Conservation (phyloP, 768 basidiomycete genomes). For the Naganishia friedmannii region DNA sequence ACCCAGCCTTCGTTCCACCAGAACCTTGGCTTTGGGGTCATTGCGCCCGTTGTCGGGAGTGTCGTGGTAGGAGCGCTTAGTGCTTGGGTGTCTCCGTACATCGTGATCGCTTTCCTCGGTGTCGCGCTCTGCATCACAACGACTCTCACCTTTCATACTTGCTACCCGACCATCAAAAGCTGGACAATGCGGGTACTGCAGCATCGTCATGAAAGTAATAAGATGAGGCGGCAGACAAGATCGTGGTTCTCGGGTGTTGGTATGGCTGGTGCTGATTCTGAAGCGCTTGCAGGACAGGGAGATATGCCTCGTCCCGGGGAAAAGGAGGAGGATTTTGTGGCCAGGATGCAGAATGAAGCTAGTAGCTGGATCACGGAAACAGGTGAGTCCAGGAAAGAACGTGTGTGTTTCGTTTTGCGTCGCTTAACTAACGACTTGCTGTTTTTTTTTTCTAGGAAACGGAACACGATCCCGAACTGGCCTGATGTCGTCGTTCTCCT, state of each 20-base stretch:
- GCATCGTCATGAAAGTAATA: neutral
- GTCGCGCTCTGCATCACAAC: neutral
- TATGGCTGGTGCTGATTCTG: neutral
- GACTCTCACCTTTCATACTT: neutral
- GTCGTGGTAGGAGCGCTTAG: neutral
- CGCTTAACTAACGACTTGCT: neutral
- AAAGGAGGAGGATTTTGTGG: constrained; percentile 1
- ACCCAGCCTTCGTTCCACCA: neutral
- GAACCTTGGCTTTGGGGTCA: neutral
- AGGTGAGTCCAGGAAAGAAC: neutral
- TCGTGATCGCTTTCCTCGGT: neutral
- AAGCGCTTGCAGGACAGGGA: neutral
- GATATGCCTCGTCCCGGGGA: constrained; percentile 12
- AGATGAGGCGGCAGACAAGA: neutral
- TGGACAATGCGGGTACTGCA: neutral
- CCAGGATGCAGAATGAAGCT: constrained; percentile 13
- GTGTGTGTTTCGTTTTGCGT: neutral
- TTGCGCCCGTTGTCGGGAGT: neutral
- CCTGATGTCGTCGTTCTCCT: constrained; percentile 14
- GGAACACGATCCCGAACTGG: neutral
- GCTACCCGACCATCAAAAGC: neutral
- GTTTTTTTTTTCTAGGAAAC: neutral
- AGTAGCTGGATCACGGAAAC: constrained; percentile 17
- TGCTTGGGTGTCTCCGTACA: constrained; percentile 18
- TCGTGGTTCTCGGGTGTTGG: constrained; percentile 2